phyloP scores from a whole-genome alignment of 164 flowering plant species.

The Aristolochia californica region DNA sequence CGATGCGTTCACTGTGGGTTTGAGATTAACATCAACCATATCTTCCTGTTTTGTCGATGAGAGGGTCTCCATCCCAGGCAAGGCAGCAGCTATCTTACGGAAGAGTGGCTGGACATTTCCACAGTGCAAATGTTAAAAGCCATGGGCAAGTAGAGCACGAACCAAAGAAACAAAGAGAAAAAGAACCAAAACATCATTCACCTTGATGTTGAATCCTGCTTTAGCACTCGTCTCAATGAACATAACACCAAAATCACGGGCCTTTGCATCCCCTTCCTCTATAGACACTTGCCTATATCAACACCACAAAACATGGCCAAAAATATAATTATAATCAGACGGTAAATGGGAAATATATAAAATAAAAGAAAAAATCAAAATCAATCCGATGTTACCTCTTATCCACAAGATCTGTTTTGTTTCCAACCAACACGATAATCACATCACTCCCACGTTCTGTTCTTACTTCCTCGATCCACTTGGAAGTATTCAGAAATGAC shows the following conservation, averaged over 20 bases:
- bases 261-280: slow-evolving; percentile 74
- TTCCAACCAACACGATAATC: slow-evolving; percentile 81
- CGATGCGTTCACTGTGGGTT: slow-evolving; percentile 40
- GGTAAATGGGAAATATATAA: no score
- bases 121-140: background rate
- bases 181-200: slow-evolving; percentile 3
- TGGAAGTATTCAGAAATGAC: slow-evolving; percentile 66
- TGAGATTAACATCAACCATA: slow-evolving; percentile 76
- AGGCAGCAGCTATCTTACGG: slow-evolving; percentile 73
- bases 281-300: slow-evolving; percentile 70
- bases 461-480: slow-evolving; percentile 88
- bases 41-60: slow-evolving; percentile 72
- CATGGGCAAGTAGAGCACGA: background rate
- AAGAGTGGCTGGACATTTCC: slow-evolving; percentile 56
- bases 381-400: slow-evolving; percentile 36
- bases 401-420: slow-evolving; percentile 89
- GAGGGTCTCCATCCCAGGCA: slow-evolving; percentile 76
- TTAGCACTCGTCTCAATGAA: slow-evolving; percentile 79
- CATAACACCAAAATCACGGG: slow-evolving; percentile 69
- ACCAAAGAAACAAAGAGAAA: background rate
- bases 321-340: no score
- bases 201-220: slow-evolving; percentile 80
- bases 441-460: slow-evolving; percentile 86
- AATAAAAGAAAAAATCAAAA: background rate
- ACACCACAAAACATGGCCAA: no score